Conservation (phyloP, 1,139 yeast genomes). For the Protomyces arabidopsidicola region DNA sequence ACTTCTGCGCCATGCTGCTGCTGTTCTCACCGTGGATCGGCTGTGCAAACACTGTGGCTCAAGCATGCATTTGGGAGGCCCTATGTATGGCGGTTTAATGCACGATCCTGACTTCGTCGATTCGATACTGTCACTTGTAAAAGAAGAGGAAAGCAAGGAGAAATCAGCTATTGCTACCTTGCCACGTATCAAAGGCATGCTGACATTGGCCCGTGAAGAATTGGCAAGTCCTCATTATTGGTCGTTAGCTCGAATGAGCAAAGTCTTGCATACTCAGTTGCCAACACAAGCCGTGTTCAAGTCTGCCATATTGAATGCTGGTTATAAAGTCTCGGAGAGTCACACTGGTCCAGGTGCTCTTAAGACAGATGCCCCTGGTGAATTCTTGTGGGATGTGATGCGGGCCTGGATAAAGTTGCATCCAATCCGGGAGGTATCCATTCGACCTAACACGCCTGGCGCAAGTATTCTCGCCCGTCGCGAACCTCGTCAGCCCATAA, state of each 20-base stretch:
- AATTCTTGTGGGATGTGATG: conserved; percentile 64
- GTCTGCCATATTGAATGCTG: conserved; percentile 81
- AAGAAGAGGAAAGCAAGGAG: conserved; percentile 36
- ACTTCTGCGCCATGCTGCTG: conserved; percentile 35
- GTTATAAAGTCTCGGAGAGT: conserved; percentile 73
- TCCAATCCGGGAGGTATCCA: conserved; percentile 44
- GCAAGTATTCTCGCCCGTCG: conserved; percentile 51
- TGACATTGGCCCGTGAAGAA: conserved; percentile 73
- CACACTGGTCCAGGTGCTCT: conserved; percentile 83
- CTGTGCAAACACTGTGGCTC: conserved; percentile 67
- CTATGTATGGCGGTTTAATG: conserved; percentile 86
- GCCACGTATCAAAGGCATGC: conserved; percentile 86
- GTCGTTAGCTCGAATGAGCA: conserved; percentile 69
- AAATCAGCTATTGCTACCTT: conserved; percentile 66
- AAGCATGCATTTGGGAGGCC: conserved; percentile 79
- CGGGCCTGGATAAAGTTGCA: conserved; percentile 58
- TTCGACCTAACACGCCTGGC: conserved; percentile 57
- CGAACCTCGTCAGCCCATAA: conserved; percentile 47
- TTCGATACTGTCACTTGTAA: conserved; percentile 55
- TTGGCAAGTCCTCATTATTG: conserved; percentile 72
- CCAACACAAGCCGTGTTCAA: conserved; percentile 69
- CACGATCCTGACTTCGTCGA: conserved; percentile 66
- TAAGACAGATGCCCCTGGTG: conserved; percentile 88
- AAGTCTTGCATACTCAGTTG: conserved; percentile 73
- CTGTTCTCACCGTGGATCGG: conserved; percentile 45